These are phyloP conservation scores for Septoria linicola DNA, from an alignment of 2,329 filamentous ascomycete genomes.

Conservation along the genomic window DNA sequence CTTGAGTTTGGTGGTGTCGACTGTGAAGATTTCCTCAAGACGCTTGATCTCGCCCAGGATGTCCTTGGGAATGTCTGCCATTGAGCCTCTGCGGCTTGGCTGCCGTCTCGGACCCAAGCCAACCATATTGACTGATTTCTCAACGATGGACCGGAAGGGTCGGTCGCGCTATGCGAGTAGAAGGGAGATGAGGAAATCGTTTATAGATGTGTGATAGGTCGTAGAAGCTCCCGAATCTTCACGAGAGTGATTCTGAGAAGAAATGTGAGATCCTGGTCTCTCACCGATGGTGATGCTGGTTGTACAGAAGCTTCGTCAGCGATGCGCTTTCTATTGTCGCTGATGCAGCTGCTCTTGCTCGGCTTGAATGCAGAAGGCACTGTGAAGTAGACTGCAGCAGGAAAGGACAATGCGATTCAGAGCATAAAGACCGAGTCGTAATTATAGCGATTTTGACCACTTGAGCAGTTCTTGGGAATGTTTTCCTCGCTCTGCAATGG, in stretches of 20 bases:
- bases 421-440: no score
- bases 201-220: constrained; percentile 2
- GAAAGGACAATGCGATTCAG: no score
- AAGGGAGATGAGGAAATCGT: not conserved
- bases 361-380: not conserved
- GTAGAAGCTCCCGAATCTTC: not conserved
- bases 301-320: constrained; percentile 11
- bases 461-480: not conserved
- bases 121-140: constrained; percentile 55
- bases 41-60: constrained; percentile 76
- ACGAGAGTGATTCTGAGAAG: constrained; percentile 2
- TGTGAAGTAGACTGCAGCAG: no score
- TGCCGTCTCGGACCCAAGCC: constrained; percentile 62
- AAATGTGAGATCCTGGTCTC: no score
- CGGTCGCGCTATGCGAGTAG: not conserved
- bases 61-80: constrained; percentile 85
- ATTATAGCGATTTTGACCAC: no score
- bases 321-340: not conserved
- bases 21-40: constrained; percentile 80
- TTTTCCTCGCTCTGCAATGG: not conserved
- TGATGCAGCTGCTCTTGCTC: constrained; percentile 1
- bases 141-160: constrained; percentile 9
- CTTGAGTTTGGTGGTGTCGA: constrained; percentile 79
- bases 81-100: constrained; percentile 76
- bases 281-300: constrained; percentile 1